Conservation (phyloP, 495 filamentous ascomycete species). For the Terfezia boudieri region DNA sequence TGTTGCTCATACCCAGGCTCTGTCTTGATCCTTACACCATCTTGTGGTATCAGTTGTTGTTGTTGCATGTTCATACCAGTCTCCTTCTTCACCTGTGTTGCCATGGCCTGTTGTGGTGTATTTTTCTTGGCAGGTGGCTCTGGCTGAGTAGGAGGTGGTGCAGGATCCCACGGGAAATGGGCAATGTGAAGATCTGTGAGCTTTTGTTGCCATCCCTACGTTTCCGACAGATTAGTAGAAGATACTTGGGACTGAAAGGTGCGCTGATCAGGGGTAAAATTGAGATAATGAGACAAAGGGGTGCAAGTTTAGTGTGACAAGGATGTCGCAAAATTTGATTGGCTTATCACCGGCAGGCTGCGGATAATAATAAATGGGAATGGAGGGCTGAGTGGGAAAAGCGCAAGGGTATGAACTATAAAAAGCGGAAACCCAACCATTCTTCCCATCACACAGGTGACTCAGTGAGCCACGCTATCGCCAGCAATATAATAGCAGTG, state of each 20-base stretch:
- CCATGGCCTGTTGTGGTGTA: background rate
- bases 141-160: slow-evolving; percentile 31
- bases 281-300: background rate
- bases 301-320: background rate
- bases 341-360: background rate
- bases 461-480: background rate
- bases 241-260: background rate
- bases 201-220: slow-evolving; percentile 79
- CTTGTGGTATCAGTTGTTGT: slow-evolving; percentile 7
- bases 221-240: background rate
- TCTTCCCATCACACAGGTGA: background rate
- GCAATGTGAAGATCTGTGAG: slow-evolving; percentile 62
- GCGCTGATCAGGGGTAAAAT: background rate
- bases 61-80: background rate
- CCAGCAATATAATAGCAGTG: background rate
- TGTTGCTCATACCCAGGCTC: slow-evolving; percentile 41
- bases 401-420: slow-evolving; percentile 16
- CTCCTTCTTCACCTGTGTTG: background rate
- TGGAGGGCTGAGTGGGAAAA: slow-evolving; percentile 6
- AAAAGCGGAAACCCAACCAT: slow-evolving; percentile 15
- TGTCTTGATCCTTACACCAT: slow-evolving; percentile 42
- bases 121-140: slow-evolving; percentile 19
- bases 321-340: background rate
- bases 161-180: slow-evolving; percentile 85
- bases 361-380: slow-evolving; percentile 4